Conservation (phyloP, 192 early-diverging fungal species). For the Backusella morwellensis region DNA sequence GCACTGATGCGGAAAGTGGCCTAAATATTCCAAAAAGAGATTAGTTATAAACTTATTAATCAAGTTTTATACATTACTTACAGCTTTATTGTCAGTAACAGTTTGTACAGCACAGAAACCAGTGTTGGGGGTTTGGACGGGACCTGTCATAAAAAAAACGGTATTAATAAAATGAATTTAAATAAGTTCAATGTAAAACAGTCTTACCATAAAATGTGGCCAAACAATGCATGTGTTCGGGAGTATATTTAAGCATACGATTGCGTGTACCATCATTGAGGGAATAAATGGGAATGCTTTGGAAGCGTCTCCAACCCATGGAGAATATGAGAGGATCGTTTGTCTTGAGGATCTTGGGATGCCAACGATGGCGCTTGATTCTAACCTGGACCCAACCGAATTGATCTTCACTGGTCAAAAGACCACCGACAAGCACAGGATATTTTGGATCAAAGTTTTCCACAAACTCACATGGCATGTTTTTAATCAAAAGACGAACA, state of each 20-base stretch:
- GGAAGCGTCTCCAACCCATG: slow-evolving; percentile 97
- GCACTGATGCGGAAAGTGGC: slow-evolving; percentile 90
- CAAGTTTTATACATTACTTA: slow-evolving; percentile 10
- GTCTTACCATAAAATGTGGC: slow-evolving; percentile 83
- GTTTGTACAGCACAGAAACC: slow-evolving; percentile 94
- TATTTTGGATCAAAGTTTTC: slow-evolving; percentile 86
- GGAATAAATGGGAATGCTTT: slow-evolving; percentile 93
- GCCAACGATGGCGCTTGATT: slow-evolving; percentile 98
- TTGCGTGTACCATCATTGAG: slow-evolving; percentile 90
- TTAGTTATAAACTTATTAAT: not conserved
- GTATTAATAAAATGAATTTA: not conserved
- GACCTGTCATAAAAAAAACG: slow-evolving; percentile 46
- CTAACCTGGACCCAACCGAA: slow-evolving; percentile 95
- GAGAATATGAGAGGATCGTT: slow-evolving; percentile 98
- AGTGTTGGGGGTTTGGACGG: slow-evolving; percentile 93
- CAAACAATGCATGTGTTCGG: slow-evolving; percentile 99
- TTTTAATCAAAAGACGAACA: slow-evolving; percentile 85
- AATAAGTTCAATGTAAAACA: not conserved
- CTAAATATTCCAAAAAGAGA: slow-evolving; percentile 14
- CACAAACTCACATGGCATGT: slow-evolving; percentile 95
- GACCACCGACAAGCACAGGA: slow-evolving; percentile 91
- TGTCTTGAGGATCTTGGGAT: slow-evolving; percentile 92
- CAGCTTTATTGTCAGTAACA: slow-evolving; percentile 55
- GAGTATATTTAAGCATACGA: slow-evolving; percentile 98
- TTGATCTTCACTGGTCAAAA: slow-evolving; percentile 86